These are phyloP conservation scores for Erysimum cheiranthoides DNA, from an alignment of 345 rosid genomes.

Conservation along the genomic window DNA sequence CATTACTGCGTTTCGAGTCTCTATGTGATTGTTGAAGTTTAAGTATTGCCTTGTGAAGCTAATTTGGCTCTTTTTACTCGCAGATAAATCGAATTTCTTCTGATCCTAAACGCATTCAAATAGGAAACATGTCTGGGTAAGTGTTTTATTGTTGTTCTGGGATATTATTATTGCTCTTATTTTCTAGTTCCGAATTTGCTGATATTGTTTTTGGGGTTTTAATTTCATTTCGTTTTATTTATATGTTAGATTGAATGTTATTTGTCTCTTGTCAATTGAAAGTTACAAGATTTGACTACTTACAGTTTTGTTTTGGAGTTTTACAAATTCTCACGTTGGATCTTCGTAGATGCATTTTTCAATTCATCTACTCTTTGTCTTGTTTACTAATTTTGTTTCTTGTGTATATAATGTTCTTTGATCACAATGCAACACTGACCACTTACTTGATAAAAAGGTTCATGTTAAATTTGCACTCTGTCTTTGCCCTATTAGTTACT, in stretches of 20 bases:
- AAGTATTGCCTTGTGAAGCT: not conserved
- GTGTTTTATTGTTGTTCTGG: not conserved
- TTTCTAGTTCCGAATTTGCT: not conserved
- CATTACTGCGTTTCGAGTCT: not conserved
- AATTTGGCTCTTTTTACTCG: constrained; percentile 1
- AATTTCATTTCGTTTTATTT: not conserved
- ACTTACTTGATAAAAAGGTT: not conserved
- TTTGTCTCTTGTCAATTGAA: not conserved
- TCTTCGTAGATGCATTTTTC: not conserved
- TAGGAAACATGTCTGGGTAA: constrained; percentile 25
- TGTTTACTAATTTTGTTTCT: not conserved
- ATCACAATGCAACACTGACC: not conserved
- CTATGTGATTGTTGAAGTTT: not conserved
- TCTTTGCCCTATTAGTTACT: not conserved
- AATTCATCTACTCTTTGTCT: not conserved
- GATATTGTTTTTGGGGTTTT: not conserved
- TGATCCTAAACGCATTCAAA: constrained; percentile 3
- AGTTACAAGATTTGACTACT: not conserved
- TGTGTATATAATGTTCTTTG: not conserved
- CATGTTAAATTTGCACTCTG: not conserved
- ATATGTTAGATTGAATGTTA: not conserved
- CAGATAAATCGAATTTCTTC: not conserved
- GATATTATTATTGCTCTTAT: not conserved
- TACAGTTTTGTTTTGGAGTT: not conserved
- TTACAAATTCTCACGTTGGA: not conserved